These are phyloP conservation scores for Cymodocea nodosa DNA, from an alignment of 116 monocot species.

Conservation along the genomic window DNA sequence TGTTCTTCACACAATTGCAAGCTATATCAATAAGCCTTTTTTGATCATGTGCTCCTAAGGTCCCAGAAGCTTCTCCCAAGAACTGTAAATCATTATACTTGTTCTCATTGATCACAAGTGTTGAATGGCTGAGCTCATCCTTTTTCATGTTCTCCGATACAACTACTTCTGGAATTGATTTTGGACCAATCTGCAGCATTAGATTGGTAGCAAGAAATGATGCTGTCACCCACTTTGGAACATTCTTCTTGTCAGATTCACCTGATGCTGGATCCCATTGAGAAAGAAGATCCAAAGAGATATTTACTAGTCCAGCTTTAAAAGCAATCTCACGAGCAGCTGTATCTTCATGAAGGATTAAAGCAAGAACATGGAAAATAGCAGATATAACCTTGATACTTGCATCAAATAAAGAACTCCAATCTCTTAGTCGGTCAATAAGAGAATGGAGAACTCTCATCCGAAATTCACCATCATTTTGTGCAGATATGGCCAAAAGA, in stretches of 20 bases:
- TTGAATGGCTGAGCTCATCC: constrained; percentile 22
- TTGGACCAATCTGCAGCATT: constrained; percentile 75
- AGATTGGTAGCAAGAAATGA: constrained; percentile 90
- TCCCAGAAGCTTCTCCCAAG: constrained; percentile 9
- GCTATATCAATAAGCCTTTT: constrained; percentile 68
- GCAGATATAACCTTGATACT: constrained; percentile 26
- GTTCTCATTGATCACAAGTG: constrained; percentile 47
- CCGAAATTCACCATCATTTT: constrained; percentile 70
- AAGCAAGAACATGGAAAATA: constrained; percentile 86
- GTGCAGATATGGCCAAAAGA: constrained; percentile 72
- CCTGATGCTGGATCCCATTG: constrained; percentile 38
- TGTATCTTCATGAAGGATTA: constrained; percentile 84
- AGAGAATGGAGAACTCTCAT: constrained; percentile 52
- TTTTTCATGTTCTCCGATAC: constrained; percentile 51
- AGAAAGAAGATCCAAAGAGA: constrained; percentile 63
- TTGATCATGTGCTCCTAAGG: constrained; percentile 49
- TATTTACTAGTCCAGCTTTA: constrained; percentile 59
- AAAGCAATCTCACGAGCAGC: constrained; percentile 62
- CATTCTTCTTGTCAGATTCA: constrained; percentile 35
- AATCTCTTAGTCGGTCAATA: constrained; percentile 55
- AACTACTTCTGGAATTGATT: constrained; percentile 32
- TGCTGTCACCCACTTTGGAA: constrained; percentile 85
- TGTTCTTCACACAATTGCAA: constrained; percentile 65
- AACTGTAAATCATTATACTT: constrained; percentile 31
- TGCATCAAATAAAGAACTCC: constrained; percentile 18